Base-by-base conservation (phyloP, 352 stramenopile genomes). In the Globisporangium yorkense region DNA sequence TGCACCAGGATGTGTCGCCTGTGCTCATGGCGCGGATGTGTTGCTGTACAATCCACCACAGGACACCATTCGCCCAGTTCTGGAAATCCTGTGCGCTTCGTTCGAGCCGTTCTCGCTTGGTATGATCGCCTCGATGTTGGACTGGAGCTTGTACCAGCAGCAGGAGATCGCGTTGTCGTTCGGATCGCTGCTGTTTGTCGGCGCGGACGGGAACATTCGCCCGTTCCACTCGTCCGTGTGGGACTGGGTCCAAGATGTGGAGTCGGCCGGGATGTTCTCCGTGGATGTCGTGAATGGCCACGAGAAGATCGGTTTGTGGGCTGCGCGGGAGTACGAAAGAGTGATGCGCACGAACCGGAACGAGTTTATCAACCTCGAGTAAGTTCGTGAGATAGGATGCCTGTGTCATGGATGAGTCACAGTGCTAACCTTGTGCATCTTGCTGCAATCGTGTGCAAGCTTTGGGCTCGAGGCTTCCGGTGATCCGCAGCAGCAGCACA, bases 181-280 rank as follows among this genome's bases (percentile, higher is more conserved):
- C 20, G 76, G 80, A 8, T 80, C 81, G 33, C 66, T 91, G 18
- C 74, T 91, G 37, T 83, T 64, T 51, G 62, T 88, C 27, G 65
- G 70, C 9, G 76, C 84, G 37, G 59, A 71, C 39, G 71, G 67
- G 27, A 66, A 62, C 40, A 50, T 80, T 35, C 74, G 77, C n/a
- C 77, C 81, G 29, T 91, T 91, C 68, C 81, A 91, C 63, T 86
- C 79, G 44, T 89, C 79, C 2, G 81, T 91, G 39, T 52, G 84
- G 2, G 77, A 89, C 48, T 91, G 81, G 81, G 73, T 91, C 4
- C 71, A 84, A 21, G 79, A 91, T 16, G 56, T 65, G 13, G 68
- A 54, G 12, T 76, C 69, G 2, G 78, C 79, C 6, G 79, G 75
- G 0, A 54, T 31, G 24, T 89, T 77, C 55, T 84, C 76, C 49